Evolutionary conservation across 2,329 filamentous ascomycete genomes (phyloP).

Genomic region (Pyrenochaeta sp.): DNA sequence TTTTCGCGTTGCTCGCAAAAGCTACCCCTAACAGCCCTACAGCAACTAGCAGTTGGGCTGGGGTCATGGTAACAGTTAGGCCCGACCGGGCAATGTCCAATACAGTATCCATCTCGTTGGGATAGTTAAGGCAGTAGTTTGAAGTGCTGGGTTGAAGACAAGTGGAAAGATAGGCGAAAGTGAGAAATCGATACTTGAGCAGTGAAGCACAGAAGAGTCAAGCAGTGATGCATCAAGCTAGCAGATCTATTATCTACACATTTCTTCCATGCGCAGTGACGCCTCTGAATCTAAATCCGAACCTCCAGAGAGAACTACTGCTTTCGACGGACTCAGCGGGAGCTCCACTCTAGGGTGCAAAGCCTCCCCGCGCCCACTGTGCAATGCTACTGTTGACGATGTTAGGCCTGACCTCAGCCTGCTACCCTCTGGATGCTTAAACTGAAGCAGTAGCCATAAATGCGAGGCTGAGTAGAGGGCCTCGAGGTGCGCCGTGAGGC

Average conservation of each 20-base stretch:
- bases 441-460: neutral
- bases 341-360: neutral
- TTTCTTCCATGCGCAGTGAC: too few species aligned
- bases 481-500: slow-evolving; percentile 3
- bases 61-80: neutral
- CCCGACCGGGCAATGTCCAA: neutral
- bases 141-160: too few species aligned
- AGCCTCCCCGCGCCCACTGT: neutral
- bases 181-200: too few species aligned
- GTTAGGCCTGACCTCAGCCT: neutral
- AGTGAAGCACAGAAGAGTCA: too few species aligned
- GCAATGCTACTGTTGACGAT: neutral
- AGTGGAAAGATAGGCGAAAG: too few species aligned
- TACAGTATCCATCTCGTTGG: too few species aligned
- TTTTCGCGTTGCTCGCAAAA: slow-evolving; percentile 19
- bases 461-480: neutral
- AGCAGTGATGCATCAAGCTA: too few species aligned
- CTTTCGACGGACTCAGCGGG: too few species aligned
- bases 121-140: too few species aligned
- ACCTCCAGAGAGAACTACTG: too few species aligned
- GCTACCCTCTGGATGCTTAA: neutral
- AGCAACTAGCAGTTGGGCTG: slow-evolving; percentile 1
- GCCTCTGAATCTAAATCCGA: too few species aligned
- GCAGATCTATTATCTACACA: too few species aligned
- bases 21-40: slow-evolving; percentile 10